These are phyloP conservation scores for Cryptosporidium tyzzeri DNA, from an alignment of 169 alveolate species.

Conservation along the genomic window DNA sequence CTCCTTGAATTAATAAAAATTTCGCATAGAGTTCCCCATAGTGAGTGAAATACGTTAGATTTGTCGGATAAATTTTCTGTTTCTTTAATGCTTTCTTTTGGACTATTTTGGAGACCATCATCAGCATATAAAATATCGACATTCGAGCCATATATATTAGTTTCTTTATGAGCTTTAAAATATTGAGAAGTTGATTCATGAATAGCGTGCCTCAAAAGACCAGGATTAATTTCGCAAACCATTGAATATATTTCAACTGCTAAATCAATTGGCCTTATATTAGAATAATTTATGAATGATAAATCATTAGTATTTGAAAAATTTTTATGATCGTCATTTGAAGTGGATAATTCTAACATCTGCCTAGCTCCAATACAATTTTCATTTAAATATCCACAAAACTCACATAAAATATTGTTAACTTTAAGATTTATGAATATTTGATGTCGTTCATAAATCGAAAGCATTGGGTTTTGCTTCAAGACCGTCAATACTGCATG, in stretches of 20 bases:
- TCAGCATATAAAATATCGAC: not conserved
- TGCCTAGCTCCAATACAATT: slow-evolving; percentile 66
- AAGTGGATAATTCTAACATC: slow-evolving; percentile 26
- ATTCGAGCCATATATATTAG: not conserved
- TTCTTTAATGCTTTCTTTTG: slow-evolving; percentile 5
- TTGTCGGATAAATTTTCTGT: not conserved
- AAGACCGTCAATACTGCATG: slow-evolving; percentile 70
- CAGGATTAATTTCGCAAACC: slow-evolving; percentile 72
- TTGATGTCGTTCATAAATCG: slow-evolving; percentile 69
- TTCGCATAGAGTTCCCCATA: slow-evolving; percentile 50
- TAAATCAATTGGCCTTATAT: slow-evolving; percentile 50
- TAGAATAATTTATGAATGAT: not conserved
- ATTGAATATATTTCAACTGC: slow-evolving; percentile 67
- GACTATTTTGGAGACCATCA: not conserved
- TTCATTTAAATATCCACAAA: slow-evolving; percentile 55
- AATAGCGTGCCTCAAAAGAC: slow-evolving; percentile 61
- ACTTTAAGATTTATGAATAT: slow-evolving; percentile 32
- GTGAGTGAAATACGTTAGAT: not conserved
- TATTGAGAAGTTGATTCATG: slow-evolving; percentile 57
- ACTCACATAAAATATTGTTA: slow-evolving; percentile 53
- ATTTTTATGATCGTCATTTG: not conserved
- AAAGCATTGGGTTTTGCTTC: slow-evolving; percentile 67
- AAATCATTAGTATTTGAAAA: slow-evolving; percentile 9
- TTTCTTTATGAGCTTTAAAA: slow-evolving; percentile 1
- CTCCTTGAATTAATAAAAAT: slow-evolving; percentile 34